phyloP scores from a whole-genome alignment of 805 yeast species.

The Monosporozyma solicola region DNA sequence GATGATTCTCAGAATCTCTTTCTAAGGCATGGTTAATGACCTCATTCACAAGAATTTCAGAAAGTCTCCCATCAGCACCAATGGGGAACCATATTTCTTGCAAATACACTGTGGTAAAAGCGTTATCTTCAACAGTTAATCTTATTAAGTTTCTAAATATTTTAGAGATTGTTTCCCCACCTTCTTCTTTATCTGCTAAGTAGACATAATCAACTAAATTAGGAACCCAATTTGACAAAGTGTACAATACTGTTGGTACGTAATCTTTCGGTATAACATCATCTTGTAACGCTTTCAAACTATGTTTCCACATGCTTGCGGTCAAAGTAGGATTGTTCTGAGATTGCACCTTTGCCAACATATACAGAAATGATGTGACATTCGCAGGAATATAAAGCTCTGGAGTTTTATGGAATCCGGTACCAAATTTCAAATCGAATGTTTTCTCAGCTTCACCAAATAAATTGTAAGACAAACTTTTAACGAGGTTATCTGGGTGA shows the following conservation, averaged over 20 bases:
- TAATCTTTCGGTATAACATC: constrained; percentile 15
- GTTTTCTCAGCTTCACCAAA: constrained; percentile 53
- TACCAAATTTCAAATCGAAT: constrained; percentile 52
- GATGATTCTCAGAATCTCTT: constrained; percentile 64
- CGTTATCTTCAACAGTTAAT: constrained; percentile 42
- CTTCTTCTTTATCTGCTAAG: constrained; percentile 44
- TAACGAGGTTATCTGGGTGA: constrained; percentile 47
- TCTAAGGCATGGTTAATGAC: constrained; percentile 66
- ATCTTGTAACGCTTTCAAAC: constrained; percentile 20
- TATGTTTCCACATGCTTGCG: constrained; percentile 37
- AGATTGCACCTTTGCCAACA: constrained; percentile 52
- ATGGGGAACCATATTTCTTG: constrained; percentile 60
- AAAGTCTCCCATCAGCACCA: constrained; percentile 51
- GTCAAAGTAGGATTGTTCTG: constrained; percentile 49
- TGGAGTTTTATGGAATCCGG: constrained; percentile 43
- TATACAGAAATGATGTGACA: constrained; percentile 49
- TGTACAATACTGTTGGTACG: constrained; percentile 19
- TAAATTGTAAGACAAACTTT: constrained; percentile 54
- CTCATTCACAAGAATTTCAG: constrained; percentile 57
- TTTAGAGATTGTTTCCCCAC: constrained; percentile 51
- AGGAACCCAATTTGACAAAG: constrained; percentile 62
- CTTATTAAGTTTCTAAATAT: constrained; percentile 54
- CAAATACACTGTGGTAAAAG: constrained; percentile 44
- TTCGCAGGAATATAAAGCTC: constrained; percentile 63
- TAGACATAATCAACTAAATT: constrained; percentile 54